A percentile compares a stretch with the other conserved stretches of the same genome.
These are phyloP conservation scores for Sonneratia caseolaris DNA, from an alignment of 345 rosid genomes.

Conservation along the genomic window DNA sequence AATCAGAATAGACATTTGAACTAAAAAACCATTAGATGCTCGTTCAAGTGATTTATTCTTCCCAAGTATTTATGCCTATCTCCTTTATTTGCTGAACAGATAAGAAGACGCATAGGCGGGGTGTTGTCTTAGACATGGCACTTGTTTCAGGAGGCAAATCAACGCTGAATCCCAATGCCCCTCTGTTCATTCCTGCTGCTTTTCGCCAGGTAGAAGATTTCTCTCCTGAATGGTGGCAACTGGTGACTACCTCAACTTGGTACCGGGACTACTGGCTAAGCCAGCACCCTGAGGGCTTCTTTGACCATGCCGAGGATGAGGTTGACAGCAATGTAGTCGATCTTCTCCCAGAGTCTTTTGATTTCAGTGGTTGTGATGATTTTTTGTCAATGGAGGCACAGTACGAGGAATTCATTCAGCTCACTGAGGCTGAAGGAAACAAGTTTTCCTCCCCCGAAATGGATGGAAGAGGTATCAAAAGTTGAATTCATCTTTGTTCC, in stretches of 20 bases:
- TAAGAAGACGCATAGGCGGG: constrained; percentile 4
- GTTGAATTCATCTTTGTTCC: background rate
- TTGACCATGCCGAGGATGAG: constrained; percentile 31
- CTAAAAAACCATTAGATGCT: background rate
- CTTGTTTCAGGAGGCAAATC: constrained; percentile 69
- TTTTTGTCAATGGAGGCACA: constrained; percentile 28
- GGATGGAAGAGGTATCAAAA: constrained; percentile 5
- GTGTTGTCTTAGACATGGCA: constrained; percentile 37
- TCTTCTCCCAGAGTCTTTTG: constrained; percentile 57
- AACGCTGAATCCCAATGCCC: constrained; percentile 72
- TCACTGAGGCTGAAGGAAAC: constrained; percentile 24
- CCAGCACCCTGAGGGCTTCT: constrained; percentile 53
- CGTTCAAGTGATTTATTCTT: background rate
- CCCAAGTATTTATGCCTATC: background rate
- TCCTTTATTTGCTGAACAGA: constrained; percentile 6
- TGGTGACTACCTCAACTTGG: constrained; percentile 69
- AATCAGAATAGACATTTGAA: too few species aligned
- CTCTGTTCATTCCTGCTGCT: constrained; percentile 73
- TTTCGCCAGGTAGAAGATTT: constrained; percentile 74
- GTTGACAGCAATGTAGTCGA: constrained; percentile 25
- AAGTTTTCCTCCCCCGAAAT: constrained; percentile 9
- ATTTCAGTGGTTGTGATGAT: constrained; percentile 45
- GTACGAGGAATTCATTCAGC: constrained; percentile 31
- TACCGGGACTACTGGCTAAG: constrained; percentile 81
- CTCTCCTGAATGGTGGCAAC: constrained; percentile 93